A percentile compares a stretch with the other conserved stretches of the same genome.
Evolutionary conservation across 2,329 filamentous ascomycete genomes (phyloP).

Genomic region (Venturia aucupariae): DNA sequence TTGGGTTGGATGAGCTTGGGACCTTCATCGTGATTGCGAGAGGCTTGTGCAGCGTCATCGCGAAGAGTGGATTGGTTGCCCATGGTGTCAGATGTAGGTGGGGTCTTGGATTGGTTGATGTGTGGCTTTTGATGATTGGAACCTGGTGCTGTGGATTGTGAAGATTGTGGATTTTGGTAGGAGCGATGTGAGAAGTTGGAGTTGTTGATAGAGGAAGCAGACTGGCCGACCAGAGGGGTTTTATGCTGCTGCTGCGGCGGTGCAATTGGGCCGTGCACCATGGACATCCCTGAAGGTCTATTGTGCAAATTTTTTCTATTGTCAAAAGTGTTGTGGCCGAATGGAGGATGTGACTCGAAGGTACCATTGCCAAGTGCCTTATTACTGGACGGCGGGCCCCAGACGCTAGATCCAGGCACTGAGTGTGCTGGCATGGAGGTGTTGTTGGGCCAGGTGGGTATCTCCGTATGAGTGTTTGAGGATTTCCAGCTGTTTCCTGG

Average conservation of each 20-base stretch:
- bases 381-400: slow-evolving; percentile 14
- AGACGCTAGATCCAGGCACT: slow-evolving; percentile 11
- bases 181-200: neutral
- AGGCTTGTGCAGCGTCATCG: neutral
- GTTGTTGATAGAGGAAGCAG: neutral
- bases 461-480: slow-evolving; percentile 2
- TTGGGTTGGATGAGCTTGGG: neutral
- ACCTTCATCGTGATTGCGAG: neutral
- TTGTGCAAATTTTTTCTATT: slow-evolving; percentile 8
- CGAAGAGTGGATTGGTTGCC: neutral
- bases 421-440: slow-evolving; percentile 8
- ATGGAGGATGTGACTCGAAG: slow-evolving; percentile 11
- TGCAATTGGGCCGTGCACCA: slow-evolving; percentile 12
- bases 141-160: neutral
- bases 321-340: slow-evolving; percentile 10
- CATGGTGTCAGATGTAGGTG: neutral
- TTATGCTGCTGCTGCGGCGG: neutral
- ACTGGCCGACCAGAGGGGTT: neutral
- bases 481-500: slow-evolving; percentile 4
- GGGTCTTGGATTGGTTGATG: neutral
- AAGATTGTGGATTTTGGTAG: neutral
- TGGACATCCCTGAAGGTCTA: neutral
- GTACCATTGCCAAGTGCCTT: slow-evolving; percentile 15
- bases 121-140: neutral
- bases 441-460: slow-evolving; percentile 11